Evolutionary conservation across 805 yeast species (phyloP).

Genomic region (Starmerella roubikii): DNA sequence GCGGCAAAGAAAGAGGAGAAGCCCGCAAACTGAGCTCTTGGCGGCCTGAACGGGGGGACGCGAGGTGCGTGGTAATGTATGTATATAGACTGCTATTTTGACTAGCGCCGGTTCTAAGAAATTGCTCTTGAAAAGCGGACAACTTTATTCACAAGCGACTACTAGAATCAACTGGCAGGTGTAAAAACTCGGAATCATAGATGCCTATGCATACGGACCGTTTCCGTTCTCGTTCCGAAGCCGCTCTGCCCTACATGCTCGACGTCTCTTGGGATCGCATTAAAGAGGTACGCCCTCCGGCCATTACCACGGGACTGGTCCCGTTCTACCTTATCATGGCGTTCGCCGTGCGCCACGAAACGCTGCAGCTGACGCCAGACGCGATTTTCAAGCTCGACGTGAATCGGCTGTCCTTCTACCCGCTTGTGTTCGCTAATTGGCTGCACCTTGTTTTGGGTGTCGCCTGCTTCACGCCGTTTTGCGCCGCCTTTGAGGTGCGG

Average conservation of each 20-base stretch:
- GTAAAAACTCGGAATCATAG: no score
- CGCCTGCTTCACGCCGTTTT: slow-evolving; percentile 42
- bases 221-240: no score
- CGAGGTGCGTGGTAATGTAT: no score
- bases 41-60: no score
- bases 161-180: no score
- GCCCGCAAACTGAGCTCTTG: no score
- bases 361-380: slow-evolving; percentile 41
- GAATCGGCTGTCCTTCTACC: slow-evolving; percentile 53
- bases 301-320: slow-evolving; percentile 48
- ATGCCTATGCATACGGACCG: no score
- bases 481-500: slow-evolving; percentile 50
- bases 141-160: no score
- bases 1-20: slow-evolving; percentile 13
- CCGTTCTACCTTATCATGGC: slow-evolving; percentile 40
- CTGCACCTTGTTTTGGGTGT: slow-evolving; percentile 51
- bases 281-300: slow-evolving; percentile 33
- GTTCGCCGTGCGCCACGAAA: slow-evolving; percentile 26
- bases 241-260: background rate
- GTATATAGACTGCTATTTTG: no score
- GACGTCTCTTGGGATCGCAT: background rate
- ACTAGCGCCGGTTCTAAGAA: no score
- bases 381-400: slow-evolving; percentile 39
- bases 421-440: slow-evolving; percentile 49
- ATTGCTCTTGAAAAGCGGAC: no score